These are phyloP conservation scores for Calonectria naviculata DNA, from an alignment of 2,329 filamentous ascomycete species.

Conservation along the genomic window DNA sequence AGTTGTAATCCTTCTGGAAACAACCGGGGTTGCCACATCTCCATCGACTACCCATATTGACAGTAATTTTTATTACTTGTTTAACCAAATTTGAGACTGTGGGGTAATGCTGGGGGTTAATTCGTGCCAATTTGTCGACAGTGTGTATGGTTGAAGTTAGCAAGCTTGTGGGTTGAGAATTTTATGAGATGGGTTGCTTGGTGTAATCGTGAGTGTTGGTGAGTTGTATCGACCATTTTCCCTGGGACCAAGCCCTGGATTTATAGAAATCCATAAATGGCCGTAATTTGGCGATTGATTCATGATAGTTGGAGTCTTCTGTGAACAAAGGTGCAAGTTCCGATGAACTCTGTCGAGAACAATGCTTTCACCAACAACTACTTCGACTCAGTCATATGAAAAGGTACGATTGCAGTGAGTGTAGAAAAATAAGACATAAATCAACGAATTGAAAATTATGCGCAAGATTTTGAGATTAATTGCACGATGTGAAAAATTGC, in stretches of 20 bases:
- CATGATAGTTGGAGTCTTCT: background rate
- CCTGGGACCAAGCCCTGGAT: background rate
- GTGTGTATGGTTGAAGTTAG: background rate
- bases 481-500: background rate
- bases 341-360: background rate
- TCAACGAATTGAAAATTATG: background rate
- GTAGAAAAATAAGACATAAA: background rate
- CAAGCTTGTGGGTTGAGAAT: background rate
- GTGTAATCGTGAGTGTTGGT: background rate
- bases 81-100: background rate
- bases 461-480: background rate
- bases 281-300: background rate
- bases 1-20: background rate
- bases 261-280: background rate
- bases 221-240: background rate
- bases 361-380: background rate
- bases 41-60: slow-evolving; percentile 1
- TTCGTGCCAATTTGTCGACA: background rate
- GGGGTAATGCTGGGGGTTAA: no score
- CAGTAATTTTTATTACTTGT: background rate
- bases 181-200: background rate
- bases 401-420: background rate
- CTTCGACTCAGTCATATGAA: background rate
- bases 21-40: slow-evolving; percentile 9
- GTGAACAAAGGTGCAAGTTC: background rate